Conservation (phyloP, 2,329 filamentous ascomycete genomes). For the Westerdykella aurantiaca region DNA sequence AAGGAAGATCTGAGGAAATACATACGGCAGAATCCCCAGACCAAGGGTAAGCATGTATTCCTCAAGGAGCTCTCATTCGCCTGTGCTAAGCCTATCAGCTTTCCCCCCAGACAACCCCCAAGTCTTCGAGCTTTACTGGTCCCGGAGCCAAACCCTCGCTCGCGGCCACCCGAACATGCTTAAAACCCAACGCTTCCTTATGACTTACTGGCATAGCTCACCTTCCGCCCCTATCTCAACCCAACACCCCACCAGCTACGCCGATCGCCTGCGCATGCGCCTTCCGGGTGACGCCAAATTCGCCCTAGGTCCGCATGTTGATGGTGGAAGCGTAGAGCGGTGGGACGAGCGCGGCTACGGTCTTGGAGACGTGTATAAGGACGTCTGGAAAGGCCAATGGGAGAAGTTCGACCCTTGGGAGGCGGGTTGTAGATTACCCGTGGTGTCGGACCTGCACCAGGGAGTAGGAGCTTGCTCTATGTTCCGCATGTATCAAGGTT, state of each 20-base stretch:
- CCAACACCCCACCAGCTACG: conserved; percentile 45
- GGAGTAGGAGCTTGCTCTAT: conserved; percentile 77
- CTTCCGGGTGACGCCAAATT: conserved; percentile 50
- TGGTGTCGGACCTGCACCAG: conserved; percentile 69
- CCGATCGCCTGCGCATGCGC: conserved; percentile 48
- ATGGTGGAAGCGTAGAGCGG: conserved; percentile 47
- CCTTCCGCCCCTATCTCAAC: conserved; percentile 40
- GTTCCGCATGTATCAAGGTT: conserved; percentile 87
- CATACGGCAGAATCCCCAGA: conserved; percentile 43
- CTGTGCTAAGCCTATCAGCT: conserved; percentile 21
- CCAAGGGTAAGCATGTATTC: conserved; percentile 23
- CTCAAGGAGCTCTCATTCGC: no score
- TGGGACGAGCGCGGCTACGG: conserved; percentile 58
- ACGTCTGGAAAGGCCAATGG: conserved; percentile 69
- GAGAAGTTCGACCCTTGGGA: conserved; percentile 81
- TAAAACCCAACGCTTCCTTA: conserved; percentile 43
- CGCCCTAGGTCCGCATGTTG: conserved; percentile 53
- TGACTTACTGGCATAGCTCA: conserved; percentile 46
- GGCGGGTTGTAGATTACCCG: conserved; percentile 60
- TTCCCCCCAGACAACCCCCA: conserved; percentile 46
- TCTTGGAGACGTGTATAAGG: conserved; percentile 61
- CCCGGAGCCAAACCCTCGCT: conserved; percentile 42
- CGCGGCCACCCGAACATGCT: conserved; percentile 45
- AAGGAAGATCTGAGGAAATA: conserved; percentile 43
- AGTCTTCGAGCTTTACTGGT: conserved; percentile 50